Base-by-base conservation (phyloP, 805 yeast genomes). In the Vanderwaltozyma polyspora region DNA sequence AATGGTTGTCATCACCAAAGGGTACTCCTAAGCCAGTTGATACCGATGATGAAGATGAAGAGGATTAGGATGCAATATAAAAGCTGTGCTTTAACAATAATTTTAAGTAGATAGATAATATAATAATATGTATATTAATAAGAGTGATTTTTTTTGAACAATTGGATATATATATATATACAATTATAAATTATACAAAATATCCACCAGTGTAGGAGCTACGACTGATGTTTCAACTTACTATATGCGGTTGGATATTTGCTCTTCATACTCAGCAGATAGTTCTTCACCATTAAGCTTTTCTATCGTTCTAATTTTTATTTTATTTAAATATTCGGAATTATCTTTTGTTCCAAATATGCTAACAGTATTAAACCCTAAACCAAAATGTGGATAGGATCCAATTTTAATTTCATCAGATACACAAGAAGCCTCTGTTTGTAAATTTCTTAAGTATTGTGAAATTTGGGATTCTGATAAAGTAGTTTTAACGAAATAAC, bases 21-120 rank as follows among this genome's bases (percentile, higher is more conserved):
- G 98, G 98, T 22, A 91, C 98, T 15, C 97, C 97, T 48, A 82
- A 81, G 57, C 94, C 95, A 5, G 76, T 68, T 21, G 94, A 91
- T 53, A 79, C 96, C 25, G 97, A 91, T 54, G 95, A 84, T 43
- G 97, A 89, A 59, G 61, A 50, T 19, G 57, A 54, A 29, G 48
- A 42, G 28, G 38, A 37, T 27, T 29, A 25, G 9, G 32, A 32
- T 21, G 27, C 29, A 16, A 14, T 17, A 22, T 13, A 7, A 13
- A 18, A 27, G 13, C 9, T 24, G 4, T 19, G n/a, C 6, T 4
- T 4, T 3, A 12, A 12, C n/a, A 16, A 7, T 19, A 18, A 8
- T 28, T 28, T n/a, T 28, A 6, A n/a, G 13, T 12, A n/a, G 18
- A 4, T 28, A 19, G n/a, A n/a, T n/a, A n/a, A n/a, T n/a, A n/a